These are phyloP conservation scores for Sarocladiaceae sp. DNA, from an alignment of 2,329 filamentous ascomycete genomes.

Conservation along the genomic window DNA sequence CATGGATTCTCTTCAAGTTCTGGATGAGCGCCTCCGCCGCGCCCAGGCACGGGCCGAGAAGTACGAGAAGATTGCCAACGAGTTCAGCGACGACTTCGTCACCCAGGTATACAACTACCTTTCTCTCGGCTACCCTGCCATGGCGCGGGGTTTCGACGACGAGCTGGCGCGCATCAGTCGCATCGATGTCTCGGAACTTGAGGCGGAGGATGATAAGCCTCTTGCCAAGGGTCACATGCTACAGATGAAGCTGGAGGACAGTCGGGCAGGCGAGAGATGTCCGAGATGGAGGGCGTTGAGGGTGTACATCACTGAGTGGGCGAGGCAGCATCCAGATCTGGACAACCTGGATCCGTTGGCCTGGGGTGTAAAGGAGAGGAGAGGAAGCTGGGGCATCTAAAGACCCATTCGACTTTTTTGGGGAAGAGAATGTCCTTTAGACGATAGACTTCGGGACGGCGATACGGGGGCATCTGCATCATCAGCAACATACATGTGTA, in stretches of 20 bases:
- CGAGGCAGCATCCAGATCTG: slow-evolving; percentile 74
- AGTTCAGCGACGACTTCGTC: slow-evolving; percentile 79
- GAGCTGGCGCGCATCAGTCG: slow-evolving; percentile 78
- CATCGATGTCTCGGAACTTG: slow-evolving; percentile 62
- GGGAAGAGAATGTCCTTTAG: not conserved
- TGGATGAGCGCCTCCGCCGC: slow-evolving; percentile 43
- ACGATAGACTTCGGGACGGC: not conserved
- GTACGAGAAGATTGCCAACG: slow-evolving; percentile 49
- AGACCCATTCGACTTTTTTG: too few species aligned
- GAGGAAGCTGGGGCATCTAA: slow-evolving; percentile 70
- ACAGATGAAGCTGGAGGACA: slow-evolving; percentile 40
- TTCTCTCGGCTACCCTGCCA: slow-evolving; percentile 82
- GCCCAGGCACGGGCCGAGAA: slow-evolving; percentile 40
- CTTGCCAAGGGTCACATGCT: slow-evolving; percentile 68
- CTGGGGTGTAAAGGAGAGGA: slow-evolving; percentile 61
- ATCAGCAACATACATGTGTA: not conserved
- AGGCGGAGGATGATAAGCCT: slow-evolving; percentile 58
- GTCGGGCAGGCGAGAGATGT: slow-evolving; percentile 45
- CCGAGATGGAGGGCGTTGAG: slow-evolving; percentile 78
- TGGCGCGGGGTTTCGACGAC: slow-evolving; percentile 75
- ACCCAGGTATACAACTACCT: slow-evolving; percentile 98
- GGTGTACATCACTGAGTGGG: slow-evolving; percentile 84
- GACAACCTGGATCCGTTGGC: slow-evolving; percentile 51
- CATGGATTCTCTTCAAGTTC: slow-evolving; percentile 42
- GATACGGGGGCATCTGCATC: not conserved